These are phyloP conservation scores for Colletotrichum cordylinicola DNA, from an alignment of 2,329 filamentous ascomycete species.

Conservation along the genomic window DNA sequence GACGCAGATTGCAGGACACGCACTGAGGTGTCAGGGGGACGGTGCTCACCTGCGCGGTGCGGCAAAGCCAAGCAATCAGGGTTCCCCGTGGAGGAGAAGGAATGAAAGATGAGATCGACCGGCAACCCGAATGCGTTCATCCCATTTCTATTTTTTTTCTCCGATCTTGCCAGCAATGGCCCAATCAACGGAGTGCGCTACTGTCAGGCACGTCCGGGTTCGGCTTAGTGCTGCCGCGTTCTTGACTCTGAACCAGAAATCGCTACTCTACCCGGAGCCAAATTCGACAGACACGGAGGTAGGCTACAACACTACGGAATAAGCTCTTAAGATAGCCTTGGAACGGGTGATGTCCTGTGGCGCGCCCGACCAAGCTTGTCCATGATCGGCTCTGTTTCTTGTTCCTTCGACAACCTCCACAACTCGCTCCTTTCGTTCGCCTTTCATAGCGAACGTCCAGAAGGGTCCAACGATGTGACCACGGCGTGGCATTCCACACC, in stretches of 20 bases:
- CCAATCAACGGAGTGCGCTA: not conserved
- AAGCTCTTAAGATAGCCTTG: not conserved
- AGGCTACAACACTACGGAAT: not conserved
- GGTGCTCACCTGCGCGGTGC: slow-evolving; percentile 6
- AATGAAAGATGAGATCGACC: not conserved
- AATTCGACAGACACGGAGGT: not conserved
- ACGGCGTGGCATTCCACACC: not conserved
- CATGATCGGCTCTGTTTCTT: not conserved
- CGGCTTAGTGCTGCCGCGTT: not conserved
- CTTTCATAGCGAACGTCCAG: not conserved
- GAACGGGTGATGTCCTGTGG: slow-evolving; percentile 1
- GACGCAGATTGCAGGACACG: slow-evolving; percentile 2
- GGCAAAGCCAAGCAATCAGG: slow-evolving; percentile 3
- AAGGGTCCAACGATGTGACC: not conserved
- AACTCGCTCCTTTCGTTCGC: not conserved
- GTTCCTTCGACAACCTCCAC: not conserved
- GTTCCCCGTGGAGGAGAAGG: not conserved
- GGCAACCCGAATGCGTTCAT: not conserved
- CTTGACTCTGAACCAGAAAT: not conserved
- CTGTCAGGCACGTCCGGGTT: slow-evolving; percentile 3
- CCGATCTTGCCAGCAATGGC: not conserved
- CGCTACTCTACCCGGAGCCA: not conserved
- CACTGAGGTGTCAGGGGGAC: slow-evolving; percentile 9
- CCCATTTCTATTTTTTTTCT: slow-evolving; percentile 1
- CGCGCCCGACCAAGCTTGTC: not conserved